phyloP scores from a whole-genome alignment of 2,329 filamentous ascomycete species.

The Talaromyces piceae region DNA sequence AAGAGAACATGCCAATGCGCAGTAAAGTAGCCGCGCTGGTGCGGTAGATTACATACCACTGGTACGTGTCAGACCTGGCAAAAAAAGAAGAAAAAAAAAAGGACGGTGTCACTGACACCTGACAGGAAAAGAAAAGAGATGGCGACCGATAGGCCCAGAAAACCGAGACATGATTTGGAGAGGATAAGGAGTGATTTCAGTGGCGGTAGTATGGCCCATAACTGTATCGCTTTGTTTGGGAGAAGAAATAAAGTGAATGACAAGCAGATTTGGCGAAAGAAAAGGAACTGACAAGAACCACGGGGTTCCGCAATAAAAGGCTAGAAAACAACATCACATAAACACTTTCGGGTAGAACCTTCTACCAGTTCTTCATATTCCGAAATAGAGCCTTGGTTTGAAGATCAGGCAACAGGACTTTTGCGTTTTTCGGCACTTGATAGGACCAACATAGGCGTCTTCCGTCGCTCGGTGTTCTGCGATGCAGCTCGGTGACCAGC shows the following conservation, averaged over 20 bases:
- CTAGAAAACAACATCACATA: conserved; percentile 8
- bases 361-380: conserved; percentile 4
- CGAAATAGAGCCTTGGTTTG: background rate
- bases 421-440: conserved; percentile 88
- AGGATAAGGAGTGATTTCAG: conserved; percentile 1
- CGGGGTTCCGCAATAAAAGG: conserved; percentile 5
- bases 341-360: background rate
- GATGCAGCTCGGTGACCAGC: conserved; percentile 50
- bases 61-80: conserved; percentile 7
- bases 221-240: background rate
- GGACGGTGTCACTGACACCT: conserved; percentile 3
- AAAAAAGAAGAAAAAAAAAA: conserved; percentile 1
- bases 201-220: background rate
- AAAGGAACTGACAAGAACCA: background rate
- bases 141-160: conserved; percentile 3
- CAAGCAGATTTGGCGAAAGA: background rate
- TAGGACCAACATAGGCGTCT: conserved; percentile 77
- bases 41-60: background rate
- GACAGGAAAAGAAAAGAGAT: conserved; percentile 5
- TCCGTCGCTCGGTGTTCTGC: conserved; percentile 58
- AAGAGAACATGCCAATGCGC: conserved; percentile 4
- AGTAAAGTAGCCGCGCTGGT: background rate
- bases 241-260: background rate
- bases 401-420: conserved; percentile 47
- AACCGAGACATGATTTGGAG: conserved; percentile 4